Conservation (phyloP, 495 filamentous ascomycete genomes). For the Penicillium mononematosum region DNA sequence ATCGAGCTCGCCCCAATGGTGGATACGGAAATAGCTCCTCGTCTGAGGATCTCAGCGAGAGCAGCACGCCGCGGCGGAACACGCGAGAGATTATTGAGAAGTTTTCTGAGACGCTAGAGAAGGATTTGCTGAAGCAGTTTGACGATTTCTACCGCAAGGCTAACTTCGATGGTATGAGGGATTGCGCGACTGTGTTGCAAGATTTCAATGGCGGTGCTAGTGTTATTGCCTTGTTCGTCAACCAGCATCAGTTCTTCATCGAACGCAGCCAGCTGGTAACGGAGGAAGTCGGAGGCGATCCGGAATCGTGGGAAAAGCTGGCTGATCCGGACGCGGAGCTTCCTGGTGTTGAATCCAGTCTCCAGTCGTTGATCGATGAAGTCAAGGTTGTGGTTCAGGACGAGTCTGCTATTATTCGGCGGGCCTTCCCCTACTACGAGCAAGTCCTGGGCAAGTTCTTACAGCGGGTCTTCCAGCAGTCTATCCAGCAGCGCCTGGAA, state of each 20-base stretch:
- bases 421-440: slow-evolving; percentile 94
- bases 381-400: slow-evolving; percentile 95
- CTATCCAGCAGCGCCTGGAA: slow-evolving; percentile 91
- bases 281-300: slow-evolving; percentile 82
- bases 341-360: slow-evolving; percentile 84
- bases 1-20: slow-evolving; percentile 61
- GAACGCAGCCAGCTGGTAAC: slow-evolving; percentile 85
- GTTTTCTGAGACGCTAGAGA: slow-evolving; percentile 92
- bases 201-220: slow-evolving; percentile 96
- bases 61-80: slow-evolving; percentile 51
- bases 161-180: slow-evolving; percentile 94
- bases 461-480: slow-evolving; percentile 96
- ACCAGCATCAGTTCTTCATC: slow-evolving; percentile 99
- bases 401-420: slow-evolving; percentile 91
- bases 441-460: slow-evolving; percentile 88
- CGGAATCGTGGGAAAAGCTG: slow-evolving; percentile 82
- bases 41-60: slow-evolving; percentile 38
- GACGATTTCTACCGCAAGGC: slow-evolving; percentile 92
- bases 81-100: slow-evolving; percentile 93
- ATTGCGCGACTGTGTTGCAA: slow-evolving; percentile 87
- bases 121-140: slow-evolving; percentile 93
- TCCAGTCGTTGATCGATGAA: slow-evolving; percentile 90
- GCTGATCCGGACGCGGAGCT: slow-evolving; percentile 92
- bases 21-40: slow-evolving; percentile 34
- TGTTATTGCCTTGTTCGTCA: slow-evolving; percentile 93